Evolutionary conservation across 129 eudicot species (phyloP).

Genomic region (Heracleum sosnowskyi): DNA sequence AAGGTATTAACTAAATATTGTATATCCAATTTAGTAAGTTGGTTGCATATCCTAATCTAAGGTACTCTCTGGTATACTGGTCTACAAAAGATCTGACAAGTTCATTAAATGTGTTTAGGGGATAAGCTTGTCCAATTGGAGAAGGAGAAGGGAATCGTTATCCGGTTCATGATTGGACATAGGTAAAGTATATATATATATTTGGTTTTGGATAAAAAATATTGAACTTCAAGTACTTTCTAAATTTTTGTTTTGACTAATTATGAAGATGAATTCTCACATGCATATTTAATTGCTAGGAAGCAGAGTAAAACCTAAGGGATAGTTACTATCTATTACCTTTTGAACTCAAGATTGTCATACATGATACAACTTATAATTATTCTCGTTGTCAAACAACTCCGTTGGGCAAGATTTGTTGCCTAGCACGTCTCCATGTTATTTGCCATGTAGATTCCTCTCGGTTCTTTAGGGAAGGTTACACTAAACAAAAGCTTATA

Average conservation of each 20-base stretch:
- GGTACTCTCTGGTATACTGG: not conserved
- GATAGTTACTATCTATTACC: not conserved
- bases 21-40: not conserved
- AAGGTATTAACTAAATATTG: constrained; percentile 41
- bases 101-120: constrained; percentile 28
- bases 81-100: constrained; percentile 1
- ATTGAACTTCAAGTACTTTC: no score
- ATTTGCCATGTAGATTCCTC: not conserved
- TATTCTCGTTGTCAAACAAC: not conserved
- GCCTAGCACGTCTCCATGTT: not conserved
- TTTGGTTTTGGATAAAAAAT: not conserved
- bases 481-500: not conserved
- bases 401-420: not conserved
- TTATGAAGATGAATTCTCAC: not conserved
- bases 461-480: not conserved
- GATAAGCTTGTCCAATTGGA: constrained; percentile 60
- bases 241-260: not conserved
- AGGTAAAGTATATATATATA: constrained; percentile 26
- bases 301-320: not conserved
- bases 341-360: not conserved
- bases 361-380: not conserved
- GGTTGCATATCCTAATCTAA: not conserved
- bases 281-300: not conserved
- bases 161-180: constrained; percentile 75
- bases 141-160: constrained; percentile 61